These are phyloP conservation scores for Ilex paraguariensis DNA, from an alignment of 305 asterid species.

Conservation along the genomic window DNA sequence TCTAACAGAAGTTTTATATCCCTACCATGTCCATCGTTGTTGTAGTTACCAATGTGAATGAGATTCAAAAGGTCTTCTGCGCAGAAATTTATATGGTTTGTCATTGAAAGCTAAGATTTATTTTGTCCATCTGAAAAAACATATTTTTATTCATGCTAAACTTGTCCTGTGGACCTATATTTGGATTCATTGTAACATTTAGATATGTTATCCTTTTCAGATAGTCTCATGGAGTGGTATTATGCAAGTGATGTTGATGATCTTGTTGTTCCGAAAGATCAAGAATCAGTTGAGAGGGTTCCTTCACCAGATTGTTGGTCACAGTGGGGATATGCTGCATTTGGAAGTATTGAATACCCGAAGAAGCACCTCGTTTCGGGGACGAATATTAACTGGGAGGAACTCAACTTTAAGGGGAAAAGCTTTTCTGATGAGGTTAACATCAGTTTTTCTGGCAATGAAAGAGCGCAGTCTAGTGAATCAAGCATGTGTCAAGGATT, in stretches of 20 bases:
- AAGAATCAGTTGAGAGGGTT: conserved; percentile 20
- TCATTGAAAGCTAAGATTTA: no score
- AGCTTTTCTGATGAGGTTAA: conserved; percentile 11
- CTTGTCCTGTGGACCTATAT: no score
- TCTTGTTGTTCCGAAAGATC: conserved; percentile 24
- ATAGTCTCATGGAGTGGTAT: conserved; percentile 33
- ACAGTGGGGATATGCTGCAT: conserved; percentile 18
- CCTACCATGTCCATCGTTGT: no score
- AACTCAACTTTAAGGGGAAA: conserved; percentile 13
- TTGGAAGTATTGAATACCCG: conserved; percentile 19
- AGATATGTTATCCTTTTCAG: neutral
- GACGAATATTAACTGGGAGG: conserved; percentile 8
- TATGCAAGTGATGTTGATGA: conserved; percentile 14
- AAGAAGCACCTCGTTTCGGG: conserved; percentile 19
- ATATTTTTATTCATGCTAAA: no score
- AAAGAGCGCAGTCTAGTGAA: conserved; percentile 9
- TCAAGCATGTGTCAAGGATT: conserved; percentile 7
- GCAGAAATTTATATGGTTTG: no score
- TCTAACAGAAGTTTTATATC: no score
- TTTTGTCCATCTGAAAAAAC: no score
- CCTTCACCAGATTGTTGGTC: conserved; percentile 31
- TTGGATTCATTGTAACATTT: no score
- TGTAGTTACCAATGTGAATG: no score
- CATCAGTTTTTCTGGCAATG: no score
- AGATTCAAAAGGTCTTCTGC: no score